phyloP scores from a whole-genome alignment of 2,329 filamentous ascomycete species.

The Ophiobolus disseminans region DNA sequence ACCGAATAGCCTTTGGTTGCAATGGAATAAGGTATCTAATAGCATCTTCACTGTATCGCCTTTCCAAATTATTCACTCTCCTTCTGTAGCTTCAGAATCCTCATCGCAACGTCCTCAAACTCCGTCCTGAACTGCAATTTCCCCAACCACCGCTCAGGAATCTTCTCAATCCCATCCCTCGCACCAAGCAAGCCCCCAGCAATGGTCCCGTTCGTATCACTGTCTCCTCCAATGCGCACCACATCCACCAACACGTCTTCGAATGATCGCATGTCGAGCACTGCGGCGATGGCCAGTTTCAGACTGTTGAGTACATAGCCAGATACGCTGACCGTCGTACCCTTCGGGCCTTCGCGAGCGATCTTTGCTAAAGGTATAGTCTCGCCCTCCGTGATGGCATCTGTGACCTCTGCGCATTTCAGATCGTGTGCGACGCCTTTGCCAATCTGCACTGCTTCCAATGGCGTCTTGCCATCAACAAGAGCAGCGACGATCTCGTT shows the following conservation, averaged over 20 bases:
- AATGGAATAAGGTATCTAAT: no score
- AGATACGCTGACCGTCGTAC: conserved; percentile 23
- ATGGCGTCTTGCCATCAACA: conserved; percentile 10
- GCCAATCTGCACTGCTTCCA: conserved; percentile 16
- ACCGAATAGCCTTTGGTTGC: no score
- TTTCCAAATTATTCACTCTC: background rate
- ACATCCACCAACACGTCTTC: conserved; percentile 58
- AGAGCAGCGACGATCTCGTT: conserved; percentile 33
- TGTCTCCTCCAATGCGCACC: conserved; percentile 55
- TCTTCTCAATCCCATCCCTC: conserved; percentile 52
- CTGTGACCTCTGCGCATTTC: background rate
- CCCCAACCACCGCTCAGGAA: conserved; percentile 52
- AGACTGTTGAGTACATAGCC: conserved; percentile 57
- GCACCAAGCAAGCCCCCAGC: conserved; percentile 57
- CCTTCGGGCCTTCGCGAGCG: background rate
- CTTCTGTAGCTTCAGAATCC: conserved; percentile 1
- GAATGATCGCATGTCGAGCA: conserved; percentile 51
- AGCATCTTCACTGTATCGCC: no score
- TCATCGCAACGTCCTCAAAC: conserved; percentile 21
- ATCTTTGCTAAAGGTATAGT: background rate
- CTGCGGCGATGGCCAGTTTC: conserved; percentile 51
- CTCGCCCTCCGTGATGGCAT: background rate
- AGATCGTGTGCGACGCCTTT: background rate
- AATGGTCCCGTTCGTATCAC: conserved; percentile 58
- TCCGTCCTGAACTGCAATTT: conserved; percentile 29